Conservation (phyloP, 2,329 filamentous ascomycete species). For the Monilinia polystroma region DNA sequence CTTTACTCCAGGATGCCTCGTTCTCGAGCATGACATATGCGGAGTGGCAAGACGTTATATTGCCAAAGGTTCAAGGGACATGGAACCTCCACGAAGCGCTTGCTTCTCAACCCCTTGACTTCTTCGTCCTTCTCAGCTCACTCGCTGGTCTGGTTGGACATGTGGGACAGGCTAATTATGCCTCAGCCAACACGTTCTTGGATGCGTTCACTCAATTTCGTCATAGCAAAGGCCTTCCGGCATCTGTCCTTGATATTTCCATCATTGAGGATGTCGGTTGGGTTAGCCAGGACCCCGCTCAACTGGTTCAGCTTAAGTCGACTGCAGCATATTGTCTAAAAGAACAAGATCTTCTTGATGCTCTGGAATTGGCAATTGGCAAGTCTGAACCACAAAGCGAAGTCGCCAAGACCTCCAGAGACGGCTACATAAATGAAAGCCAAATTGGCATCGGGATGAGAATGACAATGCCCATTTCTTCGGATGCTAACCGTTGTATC, state of each 20-base stretch:
- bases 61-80: constrained; percentile 53
- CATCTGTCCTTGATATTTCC: not conserved
- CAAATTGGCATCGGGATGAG: not conserved
- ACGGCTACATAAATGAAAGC: not conserved
- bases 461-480: not conserved
- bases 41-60: not conserved
- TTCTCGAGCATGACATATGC: not conserved
- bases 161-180: constrained; percentile 24
- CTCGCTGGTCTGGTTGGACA: constrained; percentile 37
- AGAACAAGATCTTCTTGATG: not conserved
- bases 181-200: constrained; percentile 22
- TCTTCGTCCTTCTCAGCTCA: constrained; percentile 44
- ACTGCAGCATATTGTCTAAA: not conserved
- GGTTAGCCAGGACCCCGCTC: not conserved
- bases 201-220: constrained; percentile 8
- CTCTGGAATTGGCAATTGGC: not conserved
- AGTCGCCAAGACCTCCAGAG: not conserved
- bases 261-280: constrained; percentile 2
- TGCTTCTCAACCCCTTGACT: constrained; percentile 35
- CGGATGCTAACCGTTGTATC: not conserved
- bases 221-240: not conserved
- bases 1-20: not conserved
- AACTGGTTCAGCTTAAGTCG: not conserved
- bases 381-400: not conserved
- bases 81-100: constrained; percentile 51